These are phyloP conservation scores for Cercospora beticola DNA, from an alignment of 2,329 filamentous ascomycete species.

Conservation along the genomic window DNA sequence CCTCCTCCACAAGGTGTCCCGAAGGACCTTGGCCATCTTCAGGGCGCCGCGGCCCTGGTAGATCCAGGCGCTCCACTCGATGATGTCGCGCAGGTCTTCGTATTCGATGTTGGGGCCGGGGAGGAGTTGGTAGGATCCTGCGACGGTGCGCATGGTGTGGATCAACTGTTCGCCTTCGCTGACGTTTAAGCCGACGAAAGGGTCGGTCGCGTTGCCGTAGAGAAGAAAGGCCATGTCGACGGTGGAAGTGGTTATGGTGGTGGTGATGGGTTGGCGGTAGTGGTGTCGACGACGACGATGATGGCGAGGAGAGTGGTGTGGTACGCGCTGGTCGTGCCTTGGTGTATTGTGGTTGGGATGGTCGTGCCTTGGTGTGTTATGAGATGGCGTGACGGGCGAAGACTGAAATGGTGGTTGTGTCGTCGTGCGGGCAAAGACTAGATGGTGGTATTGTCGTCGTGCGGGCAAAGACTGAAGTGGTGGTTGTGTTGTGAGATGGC, in stretches of 20 bases:
- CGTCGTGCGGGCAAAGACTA: neutral
- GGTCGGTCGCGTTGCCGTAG: neutral
- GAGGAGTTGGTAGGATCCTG: neutral
- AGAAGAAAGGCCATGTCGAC: neutral
- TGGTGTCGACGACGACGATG: neutral
- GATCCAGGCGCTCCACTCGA: neutral
- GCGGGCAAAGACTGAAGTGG: neutral
- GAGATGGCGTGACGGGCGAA: neutral
- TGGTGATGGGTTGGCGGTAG: neutral
- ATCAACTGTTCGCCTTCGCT: neutral
- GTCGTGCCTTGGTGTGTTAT: neutral
- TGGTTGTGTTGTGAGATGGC: neutral
- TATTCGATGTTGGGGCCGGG: slow-evolving; percentile 1
- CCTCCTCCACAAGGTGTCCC: neutral
- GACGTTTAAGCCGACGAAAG: neutral
- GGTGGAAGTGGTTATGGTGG: neutral
- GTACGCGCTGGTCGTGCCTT: neutral
- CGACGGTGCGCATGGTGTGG: neutral
- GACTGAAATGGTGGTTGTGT: neutral
- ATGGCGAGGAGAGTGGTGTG: neutral
- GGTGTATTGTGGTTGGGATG: neutral
- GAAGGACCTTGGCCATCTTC: neutral
- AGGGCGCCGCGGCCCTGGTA: neutral
- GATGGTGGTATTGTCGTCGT: neutral
- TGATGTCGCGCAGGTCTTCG: neutral